Conservation (phyloP, 257 asterid species). For the Rehmannia glutinosa region DNA sequence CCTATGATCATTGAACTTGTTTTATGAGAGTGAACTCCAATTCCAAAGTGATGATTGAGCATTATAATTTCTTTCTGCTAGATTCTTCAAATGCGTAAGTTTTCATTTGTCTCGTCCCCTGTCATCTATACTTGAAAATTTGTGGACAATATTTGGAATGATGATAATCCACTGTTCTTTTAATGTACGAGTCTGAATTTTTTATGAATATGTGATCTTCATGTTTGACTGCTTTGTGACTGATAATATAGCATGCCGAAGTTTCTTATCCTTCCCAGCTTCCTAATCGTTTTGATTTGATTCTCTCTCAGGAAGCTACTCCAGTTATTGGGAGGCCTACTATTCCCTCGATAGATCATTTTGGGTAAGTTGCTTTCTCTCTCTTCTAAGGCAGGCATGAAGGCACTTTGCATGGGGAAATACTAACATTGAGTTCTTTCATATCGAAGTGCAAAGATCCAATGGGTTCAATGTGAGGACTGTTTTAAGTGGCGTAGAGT, state of each 20-base stretch:
- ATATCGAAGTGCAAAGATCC: conserved; percentile 46
- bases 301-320: conserved; percentile 43
- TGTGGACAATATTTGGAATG: neutral
- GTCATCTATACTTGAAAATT: neutral
- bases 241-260: conserved; percentile 5
- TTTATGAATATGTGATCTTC: neutral
- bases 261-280: neutral
- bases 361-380: conserved; percentile 51
- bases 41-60: neutral
- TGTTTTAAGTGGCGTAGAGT: conserved; percentile 94
- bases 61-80: neutral
- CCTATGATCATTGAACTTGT: neutral
- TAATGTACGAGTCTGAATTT: neutral
- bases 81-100: neutral
- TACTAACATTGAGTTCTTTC: conserved; percentile 20
- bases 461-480: conserved; percentile 91
- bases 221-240: conserved; percentile 9
- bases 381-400: neutral
- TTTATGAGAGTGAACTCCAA: neutral
- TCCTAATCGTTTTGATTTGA: conserved; percentile 14
- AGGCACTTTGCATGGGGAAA: conserved; percentile 17
- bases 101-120: too few relatives aligned
- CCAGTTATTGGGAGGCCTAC: conserved; percentile 96
- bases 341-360: conserved; percentile 48
- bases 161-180: neutral